These are phyloP conservation scores for Plasmodium berghei DNA, from an alignment of 169 alveolate species.

Conservation along the genomic window DNA sequence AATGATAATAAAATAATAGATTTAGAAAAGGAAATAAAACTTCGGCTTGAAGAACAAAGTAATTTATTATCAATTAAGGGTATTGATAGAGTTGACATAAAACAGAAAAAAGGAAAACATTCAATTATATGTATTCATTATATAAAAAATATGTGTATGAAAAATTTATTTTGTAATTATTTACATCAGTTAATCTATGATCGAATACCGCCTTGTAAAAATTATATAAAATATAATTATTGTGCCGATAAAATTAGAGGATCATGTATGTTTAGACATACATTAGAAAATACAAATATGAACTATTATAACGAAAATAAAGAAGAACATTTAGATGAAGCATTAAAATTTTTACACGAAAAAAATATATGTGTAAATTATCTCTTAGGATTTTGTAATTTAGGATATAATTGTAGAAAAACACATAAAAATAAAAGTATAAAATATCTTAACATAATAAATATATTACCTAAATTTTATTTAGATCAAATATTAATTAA, in stretches of 20 bases:
- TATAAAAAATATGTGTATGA: slow-evolving; percentile 94
- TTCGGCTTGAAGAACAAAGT: slow-evolving; percentile 82
- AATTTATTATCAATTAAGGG: slow-evolving; percentile 84
- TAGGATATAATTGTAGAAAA: slow-evolving; percentile 85
- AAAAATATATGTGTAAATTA: slow-evolving; percentile 81
- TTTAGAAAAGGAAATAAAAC: slow-evolving; percentile 80
- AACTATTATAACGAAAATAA: slow-evolving; percentile 14
- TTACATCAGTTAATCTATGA: slow-evolving; percentile 90
- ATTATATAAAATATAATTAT: slow-evolving; percentile 85
- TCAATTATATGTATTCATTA: slow-evolving; percentile 94
- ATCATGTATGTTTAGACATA: slow-evolving; percentile 84
- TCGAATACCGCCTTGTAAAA: slow-evolving; percentile 92
- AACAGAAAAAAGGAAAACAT: slow-evolving; percentile 89
- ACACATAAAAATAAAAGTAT: slow-evolving; percentile 74
- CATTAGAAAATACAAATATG: slow-evolving; percentile 17
- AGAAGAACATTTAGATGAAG: slow-evolving; percentile 54
- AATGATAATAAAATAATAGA: slow-evolving; percentile 60
- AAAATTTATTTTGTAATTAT: slow-evolving; percentile 94
- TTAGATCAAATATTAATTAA: slow-evolving; percentile 46
- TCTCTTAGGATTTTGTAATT: slow-evolving; percentile 87
- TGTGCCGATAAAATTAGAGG: slow-evolving; percentile 91
- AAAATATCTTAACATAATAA: slow-evolving; percentile 43
- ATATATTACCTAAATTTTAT: slow-evolving; percentile 47
- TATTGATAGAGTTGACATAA: slow-evolving; percentile 85
- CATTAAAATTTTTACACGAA: slow-evolving; percentile 68